Evolutionary conservation across 2,329 filamentous ascomycete genomes (phyloP), one percentile per base, ranked within the genome.

Genomic region (Aspergillus floridensis): DNA sequence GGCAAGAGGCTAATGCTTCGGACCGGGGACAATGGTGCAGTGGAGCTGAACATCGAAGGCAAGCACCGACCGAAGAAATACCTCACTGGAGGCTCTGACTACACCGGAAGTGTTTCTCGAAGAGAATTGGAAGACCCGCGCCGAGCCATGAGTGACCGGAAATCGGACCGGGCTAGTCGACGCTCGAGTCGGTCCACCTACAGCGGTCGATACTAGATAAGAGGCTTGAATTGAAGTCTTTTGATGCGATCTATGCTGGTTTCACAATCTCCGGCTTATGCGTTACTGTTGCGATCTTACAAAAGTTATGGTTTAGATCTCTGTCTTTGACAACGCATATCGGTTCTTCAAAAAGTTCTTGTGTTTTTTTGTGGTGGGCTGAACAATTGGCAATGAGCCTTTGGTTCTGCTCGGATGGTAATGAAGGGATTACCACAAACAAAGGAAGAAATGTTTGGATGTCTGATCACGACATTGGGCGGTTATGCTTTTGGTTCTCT

Each of bases 1-100:
- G 72, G 74, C 22, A 77, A 76, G 66, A 68, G 63, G 49, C 77
- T 78, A 64, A 77, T 71, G 58, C 62, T 78, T 44, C 72, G 73
- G 22, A 71, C 74, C 0, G 74, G 73, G 29, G 72, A 78, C 5
- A 68, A 73, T 21, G 76, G 76, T 48, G 70, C 64, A 2, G 61
- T 77, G 22, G 74, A 75, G 57, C 62, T 78, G 53, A 77, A 75
- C 58, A 76, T 78, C 56, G 74, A 72, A 49, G 72, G 70, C 35
- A 70, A 68, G 31, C 52, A 54, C n/a, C 70, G 70, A 57, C 70
- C 74, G 14, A 75, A 74, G 63, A 71, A 72, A 56, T 77, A 77
- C 60, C 63, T 77, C 47, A 65, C 68, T 24, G 61, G 66, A 6
- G 70, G 72, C 4, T 77, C 75, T 29, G 74, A 77, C 47, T 72